Evolutionary conservation across 345 rosid genomes (phyloP), one percentile per base, ranked within the genome.

Genomic region (Rhodamnia argentea): DNA sequence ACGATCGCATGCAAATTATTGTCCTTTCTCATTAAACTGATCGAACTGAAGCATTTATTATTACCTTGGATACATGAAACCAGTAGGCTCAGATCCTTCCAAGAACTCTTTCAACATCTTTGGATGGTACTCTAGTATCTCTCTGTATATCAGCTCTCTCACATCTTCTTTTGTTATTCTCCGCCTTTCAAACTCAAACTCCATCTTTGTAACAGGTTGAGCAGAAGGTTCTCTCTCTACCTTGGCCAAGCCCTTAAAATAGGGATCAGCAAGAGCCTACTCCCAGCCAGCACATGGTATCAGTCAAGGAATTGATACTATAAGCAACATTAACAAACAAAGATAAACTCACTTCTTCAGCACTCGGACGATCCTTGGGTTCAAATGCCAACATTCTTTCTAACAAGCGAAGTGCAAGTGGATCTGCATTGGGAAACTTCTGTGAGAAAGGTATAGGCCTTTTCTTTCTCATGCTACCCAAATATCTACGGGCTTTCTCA

Each of bases 11-110:
- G 29, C 64, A 70, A 74, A 70, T 52, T 53, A 11, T 22, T 29
- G 52, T 26, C 37, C 40, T 10, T 24, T 56, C 20, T 44, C 23
- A 32, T 40, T 20, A 52, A 3, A 58, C 37, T 51, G 53, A 29
- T 37, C 22, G 52, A 29, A 52, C 60, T 15, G 55, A 51, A 32
- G 82, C 70, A 64, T 70, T 32, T 32, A 81, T 83, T 85, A 37
- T 74, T 91, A 96, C 99, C 99, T 96, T 5, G 99, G 99, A 90
- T 96, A 96, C 99, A 96, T 95, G 90, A 95, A 96, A 85, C 94
- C 89, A 10, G 98, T 95, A 86, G 99, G 97, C 91, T 95, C 98
- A 20, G 99, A 95, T 88, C 98, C 99, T 86, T 96, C 97, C 78
- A 95, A 86, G 90, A 60, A 90, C 87, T 96, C 99, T 85, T 94